These are phyloP conservation scores for Bolboschoenoplectus hybrid DNA, from an alignment of 202 grass and related monocot species.

Conservation along the genomic window DNA sequence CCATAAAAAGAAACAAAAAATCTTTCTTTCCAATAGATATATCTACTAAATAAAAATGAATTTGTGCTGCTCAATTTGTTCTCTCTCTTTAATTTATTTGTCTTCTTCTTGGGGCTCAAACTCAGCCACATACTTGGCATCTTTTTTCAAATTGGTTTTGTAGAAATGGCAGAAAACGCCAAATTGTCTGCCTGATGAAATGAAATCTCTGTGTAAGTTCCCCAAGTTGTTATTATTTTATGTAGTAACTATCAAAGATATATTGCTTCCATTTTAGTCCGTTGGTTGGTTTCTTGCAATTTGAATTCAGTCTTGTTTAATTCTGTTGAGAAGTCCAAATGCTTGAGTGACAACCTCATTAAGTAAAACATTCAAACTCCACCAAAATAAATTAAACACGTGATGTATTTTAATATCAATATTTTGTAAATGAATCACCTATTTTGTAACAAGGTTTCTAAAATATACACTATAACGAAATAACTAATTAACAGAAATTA, in stretches of 20 bases:
- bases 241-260: conserved; percentile 5
- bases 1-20: too few relatives aligned
- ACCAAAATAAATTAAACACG: neutral
- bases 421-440: too few relatives aligned
- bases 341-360: neutral
- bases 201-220: conserved; percentile 13
- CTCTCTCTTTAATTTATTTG: neutral
- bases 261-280: neutral
- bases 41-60: neutral
- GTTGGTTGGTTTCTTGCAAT: neutral
- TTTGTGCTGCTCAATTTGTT: neutral
- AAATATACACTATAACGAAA: too few relatives aligned
- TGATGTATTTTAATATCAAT: neutral
- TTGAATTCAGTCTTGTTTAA: neutral
- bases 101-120: neutral
- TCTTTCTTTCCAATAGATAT: neutral
- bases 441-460: too few relatives aligned
- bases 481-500: too few relatives aligned
- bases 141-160: neutral
- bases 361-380: neutral
- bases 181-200: neutral
- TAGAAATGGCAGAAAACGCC: neutral
- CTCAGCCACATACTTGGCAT: neutral
- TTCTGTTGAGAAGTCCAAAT: neutral
- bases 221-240: neutral